Percentiles rank a stretch among this genome's conserved stretches.
Conservation (phyloP, 371 early-diverging fungal species). For the Mortierella sp. region DNA sequence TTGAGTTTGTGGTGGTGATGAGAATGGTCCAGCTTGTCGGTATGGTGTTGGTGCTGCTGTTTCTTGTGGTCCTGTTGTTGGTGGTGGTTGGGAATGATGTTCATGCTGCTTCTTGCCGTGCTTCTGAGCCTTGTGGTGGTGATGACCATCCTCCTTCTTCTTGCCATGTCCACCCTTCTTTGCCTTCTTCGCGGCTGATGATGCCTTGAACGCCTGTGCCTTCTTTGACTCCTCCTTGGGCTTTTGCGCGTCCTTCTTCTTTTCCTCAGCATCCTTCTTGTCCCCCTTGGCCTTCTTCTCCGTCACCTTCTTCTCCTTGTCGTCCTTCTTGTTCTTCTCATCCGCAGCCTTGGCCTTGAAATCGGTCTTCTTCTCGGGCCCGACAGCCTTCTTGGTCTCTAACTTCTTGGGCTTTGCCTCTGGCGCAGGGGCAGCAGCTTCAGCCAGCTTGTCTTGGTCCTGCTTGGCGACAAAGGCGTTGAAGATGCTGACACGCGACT, state of each 20-base stretch:
- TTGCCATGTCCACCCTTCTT: neutral
- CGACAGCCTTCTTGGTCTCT: neutral
- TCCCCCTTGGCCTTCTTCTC: neutral
- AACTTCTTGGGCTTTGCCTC: neutral
- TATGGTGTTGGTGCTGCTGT: neutral
- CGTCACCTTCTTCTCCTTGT: neutral
- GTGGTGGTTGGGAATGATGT: too few relatives aligned
- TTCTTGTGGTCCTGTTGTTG: neutral
- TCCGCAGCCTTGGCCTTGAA: neutral
- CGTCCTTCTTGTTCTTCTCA: neutral
- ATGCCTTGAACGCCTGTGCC: neutral
- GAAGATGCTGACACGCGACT: constrained; percentile 21
- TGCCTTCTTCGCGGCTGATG: neutral
- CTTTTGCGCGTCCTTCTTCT: neutral
- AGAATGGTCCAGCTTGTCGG: neutral
- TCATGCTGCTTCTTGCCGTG: neutral
- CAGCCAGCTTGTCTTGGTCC: neutral
- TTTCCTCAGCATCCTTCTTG: neutral
- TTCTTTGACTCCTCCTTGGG: neutral
- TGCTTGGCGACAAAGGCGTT: constrained; percentile 11
- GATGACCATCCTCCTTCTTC: neutral
- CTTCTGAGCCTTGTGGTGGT: neutral
- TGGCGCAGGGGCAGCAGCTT: neutral
- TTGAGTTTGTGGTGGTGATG: constrained; percentile 5
- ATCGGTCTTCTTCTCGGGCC: neutral